These are phyloP conservation scores for Penicillium pulvis DNA, from an alignment of 495 filamentous ascomycete genomes.

Conservation along the genomic window DNA sequence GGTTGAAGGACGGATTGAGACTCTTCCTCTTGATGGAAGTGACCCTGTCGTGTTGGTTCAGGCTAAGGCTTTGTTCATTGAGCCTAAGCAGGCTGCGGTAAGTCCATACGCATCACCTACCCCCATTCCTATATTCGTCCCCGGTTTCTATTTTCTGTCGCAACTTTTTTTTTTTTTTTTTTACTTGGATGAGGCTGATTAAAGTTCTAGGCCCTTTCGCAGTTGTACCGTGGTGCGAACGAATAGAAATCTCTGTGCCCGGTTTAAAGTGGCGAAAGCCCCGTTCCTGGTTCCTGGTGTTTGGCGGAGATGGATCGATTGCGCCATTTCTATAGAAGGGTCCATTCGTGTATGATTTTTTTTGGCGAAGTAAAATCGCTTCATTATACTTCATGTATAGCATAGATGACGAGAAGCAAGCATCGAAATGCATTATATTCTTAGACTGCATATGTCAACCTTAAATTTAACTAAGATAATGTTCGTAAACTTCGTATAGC, in stretches of 20 bases:
- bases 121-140: background rate
- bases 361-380: background rate
- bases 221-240: constrained; percentile 32
- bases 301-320: constrained; percentile 5
- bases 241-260: constrained; percentile 20
- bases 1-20: constrained; percentile 91
- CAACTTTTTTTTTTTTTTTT: background rate
- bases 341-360: background rate
- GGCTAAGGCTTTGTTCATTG: constrained; percentile 85
- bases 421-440: background rate
- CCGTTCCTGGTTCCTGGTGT: constrained; percentile 28
- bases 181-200: constrained; percentile 11
- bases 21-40: constrained; percentile 64
- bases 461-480: background rate
- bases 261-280: constrained; percentile 4
- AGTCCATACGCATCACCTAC: constrained; percentile 26
- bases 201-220: constrained; percentile 31
- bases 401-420: background rate
- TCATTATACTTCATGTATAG: constrained; percentile 2
- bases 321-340: constrained; percentile 1
- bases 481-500: constrained; percentile 2
- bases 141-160: background rate
- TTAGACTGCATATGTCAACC: background rate
- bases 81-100: constrained; percentile 81
- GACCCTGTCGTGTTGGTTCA: constrained; percentile 69